A percentile compares a stretch with the other conserved stretches of the same genome.
Evolutionary conservation across 345 rosid species (phyloP).

Genomic region (Heritiera fomes): DNA sequence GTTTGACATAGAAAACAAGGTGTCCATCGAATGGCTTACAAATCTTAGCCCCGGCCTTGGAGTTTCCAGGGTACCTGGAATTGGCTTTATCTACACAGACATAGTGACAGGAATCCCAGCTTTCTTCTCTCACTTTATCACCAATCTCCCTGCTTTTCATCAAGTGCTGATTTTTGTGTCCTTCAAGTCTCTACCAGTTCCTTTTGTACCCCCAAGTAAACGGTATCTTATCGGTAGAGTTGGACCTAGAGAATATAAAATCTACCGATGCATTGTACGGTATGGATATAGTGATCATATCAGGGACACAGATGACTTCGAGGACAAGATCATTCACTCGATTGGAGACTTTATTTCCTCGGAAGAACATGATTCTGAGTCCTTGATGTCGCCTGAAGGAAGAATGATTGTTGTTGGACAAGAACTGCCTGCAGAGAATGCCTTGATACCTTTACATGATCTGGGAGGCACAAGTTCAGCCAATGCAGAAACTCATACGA

Average conservation of each 20-base stretch:
- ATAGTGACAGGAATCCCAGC: slow-evolving; percentile 56
- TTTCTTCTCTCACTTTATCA: slow-evolving; percentile 61
- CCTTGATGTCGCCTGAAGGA: slow-evolving; percentile 35
- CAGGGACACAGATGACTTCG: slow-evolving; percentile 53
- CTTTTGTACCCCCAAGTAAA: slow-evolving; percentile 36
- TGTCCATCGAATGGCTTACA: slow-evolving; percentile 56
- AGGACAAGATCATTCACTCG: slow-evolving; percentile 49
- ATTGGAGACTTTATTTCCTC: slow-evolving; percentile 56
- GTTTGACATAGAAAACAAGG: slow-evolving; percentile 56
- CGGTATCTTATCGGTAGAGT: slow-evolving; percentile 55
- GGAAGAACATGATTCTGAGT: slow-evolving; percentile 47
- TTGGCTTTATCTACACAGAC: slow-evolving; percentile 54
- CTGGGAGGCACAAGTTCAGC: neutral
- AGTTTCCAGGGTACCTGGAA: slow-evolving; percentile 62
- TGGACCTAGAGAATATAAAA: slow-evolving; percentile 41
- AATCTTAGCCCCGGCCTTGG: slow-evolving; percentile 49
- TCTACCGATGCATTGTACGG: slow-evolving; percentile 57
- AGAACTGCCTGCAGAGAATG: slow-evolving; percentile 25
- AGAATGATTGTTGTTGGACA: slow-evolving; percentile 44
- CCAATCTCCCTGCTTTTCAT: slow-evolving; percentile 64
- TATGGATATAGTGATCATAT: slow-evolving; percentile 54
- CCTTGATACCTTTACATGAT: slow-evolving; percentile 34
- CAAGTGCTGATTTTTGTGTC: slow-evolving; percentile 63
- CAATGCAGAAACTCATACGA: neutral
- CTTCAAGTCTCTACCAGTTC: slow-evolving; percentile 57